A percentile compares a stretch with the other conserved stretches of the same genome.
phyloP scores from a whole-genome alignment of 768 basidiomycete genomes.

The Stropharia rugosoannulata region DNA sequence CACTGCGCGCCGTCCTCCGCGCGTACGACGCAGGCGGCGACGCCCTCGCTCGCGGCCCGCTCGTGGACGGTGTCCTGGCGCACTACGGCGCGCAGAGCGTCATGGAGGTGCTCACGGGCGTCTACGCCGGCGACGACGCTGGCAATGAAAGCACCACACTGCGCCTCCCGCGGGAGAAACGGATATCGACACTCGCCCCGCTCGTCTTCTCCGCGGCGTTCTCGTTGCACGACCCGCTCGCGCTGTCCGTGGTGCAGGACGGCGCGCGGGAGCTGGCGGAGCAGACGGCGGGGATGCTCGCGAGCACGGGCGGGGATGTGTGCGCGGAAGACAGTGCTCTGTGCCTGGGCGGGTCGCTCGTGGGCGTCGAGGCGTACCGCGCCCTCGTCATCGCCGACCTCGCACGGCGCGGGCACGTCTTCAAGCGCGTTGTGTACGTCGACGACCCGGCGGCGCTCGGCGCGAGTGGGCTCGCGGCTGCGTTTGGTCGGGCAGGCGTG shows the following conservation, averaged over 20 bases:
- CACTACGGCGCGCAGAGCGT: conserved; percentile 55
- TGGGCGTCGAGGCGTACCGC: conserved; percentile 61
- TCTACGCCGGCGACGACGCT: conserved; percentile 42
- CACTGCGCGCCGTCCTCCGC: conserved; percentile 64
- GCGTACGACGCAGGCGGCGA: conserved; percentile 53
- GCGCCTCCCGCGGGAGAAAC: conserved; percentile 57
- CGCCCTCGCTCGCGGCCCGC: conserved; percentile 17
- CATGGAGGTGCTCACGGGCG: conserved; percentile 61
- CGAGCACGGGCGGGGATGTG: conserved; percentile 27
- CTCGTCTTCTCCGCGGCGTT: conserved; percentile 81
- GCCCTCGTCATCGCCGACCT: conserved; percentile 56
- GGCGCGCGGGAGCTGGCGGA: conserved; percentile 56
- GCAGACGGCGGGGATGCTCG: conserved; percentile 54
- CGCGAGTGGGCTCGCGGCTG: conserved; percentile 51
- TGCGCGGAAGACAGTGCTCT: conserved; percentile 57
- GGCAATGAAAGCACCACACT: conserved; percentile 21
- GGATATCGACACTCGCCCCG: conserved; percentile 71
- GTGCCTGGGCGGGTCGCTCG: conserved; percentile 80
- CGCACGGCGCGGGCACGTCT: conserved; percentile 54
- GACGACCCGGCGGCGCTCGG: conserved; percentile 69
- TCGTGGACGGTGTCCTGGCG: conserved; percentile 36
- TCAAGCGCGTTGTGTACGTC: conserved; percentile 65
- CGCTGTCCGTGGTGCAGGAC: conserved; percentile 52
- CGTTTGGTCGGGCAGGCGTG: background rate
- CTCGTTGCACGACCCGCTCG: conserved; percentile 63